Base-by-base conservation (phyloP, 148 eudicot species). In the Agrostemma githago region DNA sequence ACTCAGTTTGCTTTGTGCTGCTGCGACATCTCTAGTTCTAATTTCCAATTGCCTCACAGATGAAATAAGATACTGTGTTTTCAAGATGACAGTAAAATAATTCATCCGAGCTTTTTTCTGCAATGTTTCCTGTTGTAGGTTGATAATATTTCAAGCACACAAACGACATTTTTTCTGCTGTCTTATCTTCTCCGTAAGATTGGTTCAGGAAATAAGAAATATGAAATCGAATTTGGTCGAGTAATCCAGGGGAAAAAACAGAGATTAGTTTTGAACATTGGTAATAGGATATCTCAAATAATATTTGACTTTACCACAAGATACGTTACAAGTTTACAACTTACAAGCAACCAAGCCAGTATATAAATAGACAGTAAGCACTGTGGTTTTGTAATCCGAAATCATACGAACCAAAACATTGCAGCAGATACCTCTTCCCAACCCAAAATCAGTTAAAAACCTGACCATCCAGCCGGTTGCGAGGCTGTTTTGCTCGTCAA, bases 401-500 rank as follows among this genome's bases (percentile, higher is more conserved):
- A 71, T 59, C 60, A 66, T 80, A 76, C 72, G 53, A 77, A 76
- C 83, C 68, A 64, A 76, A 40, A 39, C 46, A 72, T 61, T 59
- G 72, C 76, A 76, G 41, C 48, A 65, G 7, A 70, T 46, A 72
- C 64, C 73, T 66, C 65, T 76, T 70, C 60, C 11, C 16, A 17
- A 19, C 66, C 64, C 41, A 51, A n/a, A 53, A 4, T 16, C 43
- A 54, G 74, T 88, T 80, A 93, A 80, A 95, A 96, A 58, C 97
- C 97, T 70, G 99, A 93, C 99, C 97, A 96, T 66, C 99, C 97
- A 66, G 99, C 89, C 59, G 99, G 97, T 76, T 96, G 92, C 51
- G 97, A 79, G 54, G 82, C 76, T 3, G 84, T 34, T 83, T 89
- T 92, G 81, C 81, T 90, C 42, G 87, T 87, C 40, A 38, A 39